Conservation (phyloP, 441 rosid genomes). For the Populus trichocarpa region DNA sequence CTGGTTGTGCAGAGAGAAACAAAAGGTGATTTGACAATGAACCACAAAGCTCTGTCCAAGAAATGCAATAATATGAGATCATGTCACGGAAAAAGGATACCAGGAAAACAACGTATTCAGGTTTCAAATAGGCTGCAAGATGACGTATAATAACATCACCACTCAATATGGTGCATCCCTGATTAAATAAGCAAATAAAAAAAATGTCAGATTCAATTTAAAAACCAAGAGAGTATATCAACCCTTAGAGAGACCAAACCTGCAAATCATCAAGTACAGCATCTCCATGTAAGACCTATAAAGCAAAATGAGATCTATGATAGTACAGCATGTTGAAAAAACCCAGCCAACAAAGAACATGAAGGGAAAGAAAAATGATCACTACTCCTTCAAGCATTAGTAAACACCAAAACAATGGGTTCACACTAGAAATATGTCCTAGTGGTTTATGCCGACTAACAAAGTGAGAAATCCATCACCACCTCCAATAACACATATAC, state of each 20-base stretch:
- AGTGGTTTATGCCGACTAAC: background rate
- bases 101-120: conserved; percentile 85
- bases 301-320: conserved; percentile 4
- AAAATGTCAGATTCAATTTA: conserved; percentile 4
- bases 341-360: background rate
- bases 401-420: background rate
- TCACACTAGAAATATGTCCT: background rate
- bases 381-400: background rate
- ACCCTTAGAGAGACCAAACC: conserved; percentile 34
- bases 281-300: conserved; percentile 95
- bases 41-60: background rate
- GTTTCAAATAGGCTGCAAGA: conserved; percentile 75
- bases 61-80: background rate
- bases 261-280: conserved; percentile 77
- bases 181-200: conserved; percentile 13
- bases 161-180: conserved; percentile 96
- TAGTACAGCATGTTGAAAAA: background rate
- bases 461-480: background rate
- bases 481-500: background rate
- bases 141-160: conserved; percentile 94
- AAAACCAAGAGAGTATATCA: background rate
- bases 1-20: background rate
- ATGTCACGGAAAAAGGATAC: conserved; percentile 53
- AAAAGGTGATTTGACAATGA: background rate
- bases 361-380: background rate